Base-by-base conservation (phyloP, 257 asterid species). In the Solanum habrochaites region DNA sequence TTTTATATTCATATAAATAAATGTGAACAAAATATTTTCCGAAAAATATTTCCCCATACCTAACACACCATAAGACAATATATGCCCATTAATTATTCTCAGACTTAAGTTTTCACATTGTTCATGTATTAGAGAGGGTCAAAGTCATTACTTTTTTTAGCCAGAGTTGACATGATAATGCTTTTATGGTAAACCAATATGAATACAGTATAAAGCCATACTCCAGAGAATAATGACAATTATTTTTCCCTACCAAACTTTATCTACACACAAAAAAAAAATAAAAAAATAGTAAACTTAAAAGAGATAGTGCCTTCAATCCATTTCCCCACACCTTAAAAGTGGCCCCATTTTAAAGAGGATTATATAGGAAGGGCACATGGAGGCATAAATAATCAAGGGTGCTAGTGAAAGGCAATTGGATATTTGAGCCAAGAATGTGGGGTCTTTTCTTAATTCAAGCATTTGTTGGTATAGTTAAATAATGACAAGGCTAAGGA, bases 331-430 rank as follows among this genome's bases (percentile, higher is more conserved):
- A 66, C 70, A 56, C 80, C 84, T 20, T 81, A 81, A 81, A 49
- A 87, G 52, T 87, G 93, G 93, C 87, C 92, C 92, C 95, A 93
- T 90, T 43, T 74, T 86, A 32, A 37, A 69, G 86, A 89, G 90
- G 89, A 85, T 86, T 88, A 73, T 70, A 39, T 64, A 71, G 49
- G 91, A 49, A 87, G 89, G 84, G 90, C 95, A 92, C 96, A 89
- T 94, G 96, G 92, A 90, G 47, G 85, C 81, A 83, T 86, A 47
- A 87, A 58, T 70, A 66, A 60, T 45, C 42, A 87, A 20, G n/a
- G 83, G 86, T 31, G 85, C 87, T 62, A 70, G 88, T 86, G 93
- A 87, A 88, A 90, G 92, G 89, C 87, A 84, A 74, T 83, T 88
- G 88, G 86, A 87, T 88, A 89, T 88, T 83, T 87, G 83, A 70